A percentile compares a stretch with the other conserved stretches of the same genome.
phyloP scores from a whole-genome alignment of 257 asterid genomes.

The Orobanche coerulescens region DNA sequence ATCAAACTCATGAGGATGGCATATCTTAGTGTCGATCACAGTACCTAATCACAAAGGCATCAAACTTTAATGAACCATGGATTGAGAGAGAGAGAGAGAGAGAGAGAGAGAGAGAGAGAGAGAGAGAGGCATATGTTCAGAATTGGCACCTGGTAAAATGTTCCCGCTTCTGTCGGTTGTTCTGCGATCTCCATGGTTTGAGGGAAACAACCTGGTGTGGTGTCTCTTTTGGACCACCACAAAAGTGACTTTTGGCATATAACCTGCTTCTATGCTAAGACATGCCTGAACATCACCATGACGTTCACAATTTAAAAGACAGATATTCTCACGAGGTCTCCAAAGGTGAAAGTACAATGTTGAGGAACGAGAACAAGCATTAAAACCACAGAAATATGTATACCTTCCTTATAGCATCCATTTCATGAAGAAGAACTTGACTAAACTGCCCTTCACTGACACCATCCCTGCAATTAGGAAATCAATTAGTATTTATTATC shows the following conservation, averaged over 20 bases:
- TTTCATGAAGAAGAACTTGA: slow-evolving; percentile 61
- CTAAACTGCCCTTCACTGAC: slow-evolving; percentile 81
- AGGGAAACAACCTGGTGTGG: slow-evolving; percentile 78
- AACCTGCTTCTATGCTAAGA: slow-evolving; percentile 34
- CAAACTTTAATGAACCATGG: background rate
- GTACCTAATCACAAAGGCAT: slow-evolving; percentile 43
- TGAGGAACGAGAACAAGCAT: background rate
- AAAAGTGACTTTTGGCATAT: slow-evolving; percentile 58
- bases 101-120: background rate
- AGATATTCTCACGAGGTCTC: background rate
- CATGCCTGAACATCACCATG: slow-evolving; percentile 56
- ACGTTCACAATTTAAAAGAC: background rate
- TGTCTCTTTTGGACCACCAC: slow-evolving; percentile 93
- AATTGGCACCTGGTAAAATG: slow-evolving; percentile 57
- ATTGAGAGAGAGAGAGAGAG: background rate
- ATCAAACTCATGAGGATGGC: slow-evolving; percentile 77
- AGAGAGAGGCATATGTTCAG: background rate
- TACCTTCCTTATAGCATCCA: slow-evolving; percentile 68
- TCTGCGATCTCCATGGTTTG: slow-evolving; percentile 30
- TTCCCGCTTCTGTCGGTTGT: slow-evolving; percentile 79
- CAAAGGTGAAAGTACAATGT: background rate
- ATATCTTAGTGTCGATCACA: slow-evolving; percentile 64
- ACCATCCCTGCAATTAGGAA: slow-evolving; percentile 57
- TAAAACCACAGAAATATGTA: background rate
- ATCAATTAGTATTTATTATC: background rate